These are phyloP conservation scores for Turnera subulata DNA, from an alignment of 345 rosid species.

Conservation along the genomic window DNA sequence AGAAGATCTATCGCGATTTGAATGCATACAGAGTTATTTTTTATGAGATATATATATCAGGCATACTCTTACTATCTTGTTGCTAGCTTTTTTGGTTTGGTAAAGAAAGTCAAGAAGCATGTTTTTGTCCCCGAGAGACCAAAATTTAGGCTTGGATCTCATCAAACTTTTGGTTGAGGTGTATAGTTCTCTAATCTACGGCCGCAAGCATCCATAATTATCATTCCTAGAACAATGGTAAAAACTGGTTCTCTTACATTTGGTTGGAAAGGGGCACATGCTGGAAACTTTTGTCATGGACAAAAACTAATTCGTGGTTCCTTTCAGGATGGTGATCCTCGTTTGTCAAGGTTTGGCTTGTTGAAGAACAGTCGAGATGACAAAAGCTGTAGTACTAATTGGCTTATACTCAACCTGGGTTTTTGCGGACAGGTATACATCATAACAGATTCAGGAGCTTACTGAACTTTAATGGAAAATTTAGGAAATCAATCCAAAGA, in stretches of 20 bases:
- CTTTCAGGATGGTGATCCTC: slow-evolving; percentile 7
- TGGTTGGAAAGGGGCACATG: too few species aligned
- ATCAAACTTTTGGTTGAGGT: neutral
- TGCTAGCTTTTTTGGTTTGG: neutral
- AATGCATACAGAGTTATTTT: slow-evolving; percentile 9
- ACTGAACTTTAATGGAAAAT: neutral
- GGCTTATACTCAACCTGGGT: slow-evolving; percentile 12
- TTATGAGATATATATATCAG: neutral
- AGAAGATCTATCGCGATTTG: slow-evolving; percentile 7
- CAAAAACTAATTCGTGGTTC: neutral
- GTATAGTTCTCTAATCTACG: too few species aligned
- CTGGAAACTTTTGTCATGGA: neutral
- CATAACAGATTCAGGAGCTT: neutral
- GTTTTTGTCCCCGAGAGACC: too few species aligned
- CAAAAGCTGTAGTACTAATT: slow-evolving; percentile 13
- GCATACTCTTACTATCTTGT: neutral
- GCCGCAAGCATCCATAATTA: too few species aligned
- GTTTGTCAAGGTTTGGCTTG: slow-evolving; percentile 9
- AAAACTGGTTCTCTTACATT: neutral
- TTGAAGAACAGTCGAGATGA: slow-evolving; percentile 15
- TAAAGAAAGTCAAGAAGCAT: neutral
- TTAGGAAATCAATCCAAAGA: too few species aligned
- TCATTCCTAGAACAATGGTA: too few species aligned
- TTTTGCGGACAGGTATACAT: slow-evolving; percentile 7
- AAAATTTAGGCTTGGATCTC: too few species aligned